Conservation (phyloP, 2,329 filamentous ascomycete genomes). For the Xenosphaeropsis pyriputrescens region DNA sequence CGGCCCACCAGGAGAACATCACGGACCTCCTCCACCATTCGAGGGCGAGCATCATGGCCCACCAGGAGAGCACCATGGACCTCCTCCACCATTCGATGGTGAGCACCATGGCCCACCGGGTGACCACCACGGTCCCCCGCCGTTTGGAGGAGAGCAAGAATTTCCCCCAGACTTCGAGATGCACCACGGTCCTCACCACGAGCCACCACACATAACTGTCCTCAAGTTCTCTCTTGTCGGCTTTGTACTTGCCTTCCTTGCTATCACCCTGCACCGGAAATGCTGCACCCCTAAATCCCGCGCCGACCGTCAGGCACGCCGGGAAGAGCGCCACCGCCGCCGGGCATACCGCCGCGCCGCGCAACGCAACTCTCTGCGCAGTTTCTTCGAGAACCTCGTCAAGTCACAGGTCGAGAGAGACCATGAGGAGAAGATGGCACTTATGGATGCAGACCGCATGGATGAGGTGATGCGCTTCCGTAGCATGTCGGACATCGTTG, state of each 20-base stretch:
- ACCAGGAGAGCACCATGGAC: neutral
- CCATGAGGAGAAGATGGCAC: constrained; percentile 10
- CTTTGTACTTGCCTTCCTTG: neutral
- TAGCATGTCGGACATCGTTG: constrained; percentile 9
- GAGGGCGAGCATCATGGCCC: constrained; percentile 1
- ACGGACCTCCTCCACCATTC: neutral
- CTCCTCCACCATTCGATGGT: neutral
- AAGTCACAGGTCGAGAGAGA: constrained; percentile 7
- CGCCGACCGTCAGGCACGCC: constrained; percentile 1
- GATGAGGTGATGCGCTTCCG: constrained; percentile 8
- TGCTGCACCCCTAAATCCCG: neutral
- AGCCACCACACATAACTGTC: constrained; percentile 1
- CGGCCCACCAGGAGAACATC: too few species aligned
- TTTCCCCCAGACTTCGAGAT: constrained; percentile 1
- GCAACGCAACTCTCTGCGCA: constrained; percentile 3
- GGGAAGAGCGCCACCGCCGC: constrained; percentile 7
- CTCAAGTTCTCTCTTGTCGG: neutral
- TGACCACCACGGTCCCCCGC: constrained; percentile 1
- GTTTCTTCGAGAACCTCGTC: constrained; percentile 1
- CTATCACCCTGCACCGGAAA: neutral
- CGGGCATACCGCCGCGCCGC: constrained; percentile 6
- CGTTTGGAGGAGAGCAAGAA: neutral
- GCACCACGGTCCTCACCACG: constrained; percentile 1
- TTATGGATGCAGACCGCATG: constrained; percentile 4
- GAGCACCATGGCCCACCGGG: neutral